These are phyloP conservation scores for Trichoderma sp. DNA, from an alignment of 2,329 filamentous ascomycete species.

Conservation along the genomic window DNA sequence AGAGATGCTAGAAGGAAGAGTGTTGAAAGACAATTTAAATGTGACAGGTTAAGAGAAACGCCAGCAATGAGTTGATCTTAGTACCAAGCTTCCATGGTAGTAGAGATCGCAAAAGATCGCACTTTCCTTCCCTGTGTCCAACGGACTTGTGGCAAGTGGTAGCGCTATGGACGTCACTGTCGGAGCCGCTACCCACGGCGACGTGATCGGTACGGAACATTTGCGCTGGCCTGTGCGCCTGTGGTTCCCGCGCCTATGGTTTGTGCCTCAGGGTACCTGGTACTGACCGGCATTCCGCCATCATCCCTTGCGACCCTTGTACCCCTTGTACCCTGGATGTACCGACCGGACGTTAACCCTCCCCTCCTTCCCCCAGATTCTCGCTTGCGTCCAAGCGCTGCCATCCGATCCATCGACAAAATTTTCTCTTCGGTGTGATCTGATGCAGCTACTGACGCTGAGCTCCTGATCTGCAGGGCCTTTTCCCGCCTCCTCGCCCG, in stretches of 20 bases:
- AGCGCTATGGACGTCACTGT: background rate
- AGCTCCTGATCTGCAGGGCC: conserved; percentile 18
- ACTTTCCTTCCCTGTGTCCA: background rate
- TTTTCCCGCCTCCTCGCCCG: background rate
- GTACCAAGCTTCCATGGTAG: no score
- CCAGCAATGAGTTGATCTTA: background rate
- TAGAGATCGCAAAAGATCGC: background rate
- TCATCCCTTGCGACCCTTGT: background rate
- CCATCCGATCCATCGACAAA: conserved; percentile 17
- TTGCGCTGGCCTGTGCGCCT: conserved; percentile 7
- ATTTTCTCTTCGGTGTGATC: conserved; percentile 17
- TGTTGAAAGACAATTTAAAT: background rate
- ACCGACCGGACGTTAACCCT: conserved; percentile 4
- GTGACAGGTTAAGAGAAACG: background rate
- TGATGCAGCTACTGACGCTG: conserved; percentile 14
- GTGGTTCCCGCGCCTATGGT: background rate
- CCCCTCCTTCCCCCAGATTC: conserved; percentile 20
- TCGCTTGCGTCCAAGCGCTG: conserved; percentile 18
- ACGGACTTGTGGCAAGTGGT: background rate
- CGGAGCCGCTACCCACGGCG: background rate
- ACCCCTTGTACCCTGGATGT: conserved; percentile 4
- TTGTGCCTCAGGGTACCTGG: background rate
- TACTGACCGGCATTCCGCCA: background rate
- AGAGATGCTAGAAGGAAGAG: background rate
- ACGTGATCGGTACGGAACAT: conserved; percentile 2